phyloP scores from a whole-genome alignment of 78 protist genomes.

The Pirum gemmata region DNA sequence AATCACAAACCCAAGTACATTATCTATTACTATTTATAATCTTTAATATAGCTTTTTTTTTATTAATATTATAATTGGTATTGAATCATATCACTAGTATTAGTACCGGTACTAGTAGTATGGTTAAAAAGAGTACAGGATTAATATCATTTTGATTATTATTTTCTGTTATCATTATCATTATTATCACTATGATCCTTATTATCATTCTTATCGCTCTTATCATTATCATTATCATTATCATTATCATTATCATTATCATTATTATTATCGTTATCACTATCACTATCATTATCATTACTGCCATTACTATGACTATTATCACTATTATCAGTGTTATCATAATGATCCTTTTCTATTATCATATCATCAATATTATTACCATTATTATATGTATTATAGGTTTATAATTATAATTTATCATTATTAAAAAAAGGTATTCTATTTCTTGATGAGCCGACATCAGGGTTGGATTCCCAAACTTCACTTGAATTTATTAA shows the following conservation, averaged over 20 bases:
- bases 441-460: constrained; percentile 47
- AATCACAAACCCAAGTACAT: constrained; percentile 37
- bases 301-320: neutral
- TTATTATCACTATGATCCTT: neutral
- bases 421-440: too few species aligned
- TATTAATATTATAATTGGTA: neutral
- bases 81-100: too few species aligned
- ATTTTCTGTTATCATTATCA: neutral
- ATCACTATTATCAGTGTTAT: neutral
- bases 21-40: neutral
- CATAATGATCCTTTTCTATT: neutral
- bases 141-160: neutral
- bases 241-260: neutral
- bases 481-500: constrained; percentile 27
- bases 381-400: too few species aligned
- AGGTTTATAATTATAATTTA: too few species aligned
- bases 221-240: neutral
- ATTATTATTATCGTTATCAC: neutral
- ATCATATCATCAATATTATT: too few species aligned
- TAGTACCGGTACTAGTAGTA: too few species aligned
- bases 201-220: neutral
- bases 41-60: too few species aligned
- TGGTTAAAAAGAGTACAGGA: too few species aligned
- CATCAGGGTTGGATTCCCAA: constrained; percentile 37
- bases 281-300: neutral